phyloP scores from a whole-genome alignment of 1,284 basidiomycete species.

The Apiotrichum porosum region DNA sequence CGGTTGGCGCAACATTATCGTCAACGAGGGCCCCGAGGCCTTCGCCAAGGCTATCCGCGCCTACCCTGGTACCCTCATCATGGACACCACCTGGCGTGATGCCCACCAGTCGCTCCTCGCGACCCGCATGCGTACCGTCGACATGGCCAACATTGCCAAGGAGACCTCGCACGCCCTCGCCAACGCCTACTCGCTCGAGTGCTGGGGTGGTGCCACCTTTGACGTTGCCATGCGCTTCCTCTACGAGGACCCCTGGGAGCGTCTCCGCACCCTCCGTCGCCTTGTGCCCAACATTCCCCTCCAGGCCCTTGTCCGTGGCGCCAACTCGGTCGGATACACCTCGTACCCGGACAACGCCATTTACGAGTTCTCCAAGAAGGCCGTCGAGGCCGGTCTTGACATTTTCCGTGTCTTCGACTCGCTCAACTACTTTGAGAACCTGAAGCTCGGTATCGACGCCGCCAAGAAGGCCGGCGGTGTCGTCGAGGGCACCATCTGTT shows the following conservation, averaged over 20 bases:
- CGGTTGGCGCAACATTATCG: slow-evolving; percentile 98
- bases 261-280: slow-evolving; percentile 87
- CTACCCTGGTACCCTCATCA: slow-evolving; percentile 91
- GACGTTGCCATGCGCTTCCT: slow-evolving; percentile 99
- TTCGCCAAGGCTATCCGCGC: slow-evolving; percentile 97
- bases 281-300: slow-evolving; percentile 98
- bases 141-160: slow-evolving; percentile 98
- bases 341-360: slow-evolving; percentile 99
- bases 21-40: slow-evolving; percentile 94
- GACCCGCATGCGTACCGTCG: slow-evolving; percentile 90
- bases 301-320: slow-evolving; percentile 96
- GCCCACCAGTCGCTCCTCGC: slow-evolving; percentile 97
- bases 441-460: slow-evolving; percentile 95
- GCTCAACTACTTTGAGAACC: slow-evolving; percentile 95
- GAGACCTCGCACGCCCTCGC: slow-evolving; percentile 92
- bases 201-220: slow-evolving; percentile 99
- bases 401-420: slow-evolving; percentile 99
- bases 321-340: slow-evolving; percentile 98
- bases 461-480: slow-evolving; percentile 99
- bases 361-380: slow-evolving; percentile 96
- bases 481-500: slow-evolving; percentile 95
- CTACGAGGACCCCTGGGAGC: slow-evolving; percentile 99
- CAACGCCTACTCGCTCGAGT: slow-evolving; percentile 95
- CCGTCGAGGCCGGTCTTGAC: slow-evolving; percentile 97
- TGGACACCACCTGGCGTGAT: slow-evolving; percentile 99